These are phyloP conservation scores for Torulaspora globosa DNA, from an alignment of 1,139 yeast species.

Conservation along the genomic window DNA sequence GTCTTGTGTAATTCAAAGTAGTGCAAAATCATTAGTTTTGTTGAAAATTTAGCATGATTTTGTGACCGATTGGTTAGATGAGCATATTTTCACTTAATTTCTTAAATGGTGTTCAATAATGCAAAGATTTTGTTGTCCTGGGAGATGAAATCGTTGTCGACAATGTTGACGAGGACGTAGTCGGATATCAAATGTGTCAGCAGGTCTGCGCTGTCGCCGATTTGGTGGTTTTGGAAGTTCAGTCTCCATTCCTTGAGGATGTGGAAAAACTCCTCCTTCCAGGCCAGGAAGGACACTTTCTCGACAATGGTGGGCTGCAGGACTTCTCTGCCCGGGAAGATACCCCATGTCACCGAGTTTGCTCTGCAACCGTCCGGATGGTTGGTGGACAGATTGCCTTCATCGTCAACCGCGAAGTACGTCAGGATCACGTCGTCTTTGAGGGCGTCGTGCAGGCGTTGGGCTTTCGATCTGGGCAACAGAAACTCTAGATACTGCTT, in stretches of 20 bases:
- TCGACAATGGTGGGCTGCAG: slow-evolving; percentile 93
- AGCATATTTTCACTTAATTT: background rate
- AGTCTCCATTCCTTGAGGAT: slow-evolving; percentile 78
- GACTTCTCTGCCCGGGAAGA: slow-evolving; percentile 87
- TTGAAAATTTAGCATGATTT: slow-evolving; percentile 6
- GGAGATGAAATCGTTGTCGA: slow-evolving; percentile 72
- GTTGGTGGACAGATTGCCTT: slow-evolving; percentile 54
- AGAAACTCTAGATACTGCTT: slow-evolving; percentile 86
- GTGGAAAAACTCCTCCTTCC: slow-evolving; percentile 94
- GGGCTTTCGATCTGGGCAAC: slow-evolving; percentile 51
- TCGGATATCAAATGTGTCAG: slow-evolving; percentile 51
- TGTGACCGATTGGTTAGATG: background rate
- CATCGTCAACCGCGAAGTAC: slow-evolving; percentile 69
- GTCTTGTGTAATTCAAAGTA: slow-evolving; percentile 4
- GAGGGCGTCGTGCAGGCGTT: slow-evolving; percentile 40
- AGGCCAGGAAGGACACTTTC: slow-evolving; percentile 79
- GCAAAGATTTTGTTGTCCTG: slow-evolving; percentile 40
- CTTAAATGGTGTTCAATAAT: slow-evolving; percentile 20
- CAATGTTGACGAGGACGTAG: slow-evolving; percentile 79
- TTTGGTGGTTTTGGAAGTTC: slow-evolving; percentile 44
- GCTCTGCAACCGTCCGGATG: slow-evolving; percentile 68
- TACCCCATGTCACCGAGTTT: slow-evolving; percentile 98
- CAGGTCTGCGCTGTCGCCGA: slow-evolving; percentile 39
- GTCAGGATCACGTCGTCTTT: slow-evolving; percentile 52
- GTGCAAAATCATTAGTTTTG: slow-evolving; percentile 4